Evolutionary conservation across 306 rosid species (phyloP), one percentile per base, ranked within the genome.

Genomic region (Quillaja saponaria): DNA sequence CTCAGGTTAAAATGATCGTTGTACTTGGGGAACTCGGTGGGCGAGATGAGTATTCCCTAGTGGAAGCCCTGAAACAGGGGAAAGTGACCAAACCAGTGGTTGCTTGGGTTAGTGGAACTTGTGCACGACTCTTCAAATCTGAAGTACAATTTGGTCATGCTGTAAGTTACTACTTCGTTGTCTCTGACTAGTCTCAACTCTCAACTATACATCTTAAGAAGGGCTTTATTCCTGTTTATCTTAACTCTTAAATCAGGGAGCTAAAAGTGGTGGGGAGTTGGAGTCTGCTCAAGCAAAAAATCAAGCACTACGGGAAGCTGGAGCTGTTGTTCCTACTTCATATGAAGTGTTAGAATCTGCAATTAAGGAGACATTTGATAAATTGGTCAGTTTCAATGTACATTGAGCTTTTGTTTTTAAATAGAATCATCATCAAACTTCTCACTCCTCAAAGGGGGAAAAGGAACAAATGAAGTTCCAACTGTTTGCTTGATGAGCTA

Each of bases 141-240:
- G 99, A 94, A 94, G 99, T 94, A 18, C 99, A 94, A 81, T 94
- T 94, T 71, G 99, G 99, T 33, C 99, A 94, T 80, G 99, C 99
- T 63, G 99, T 94, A 83, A 87, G 99, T 76, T 28, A 17, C 50
- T 64, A 38, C 55, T 59, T 40, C 63, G 35, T 57, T 68, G 31
- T 66, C 72, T 58, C 55, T 49, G 41, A 34, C 58, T 55, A 41
- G 9, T 50, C 58, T 64, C 7, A 45, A n/a, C n/a, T 66, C 25
- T 64, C 49, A 72, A 52, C 67, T 38, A 40, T 63, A 58, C 40
- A 47, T 69, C 63, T 46, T 67, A 31, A 47, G 34, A 55, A 46
- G 60, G 14, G 47, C 69, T 39, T 7, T 56, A 49, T 63, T 78
- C 53, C 71, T 64, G 71, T 71, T 68, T 49, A 49, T 54, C 45